Conservation (phyloP, 345 rosid species). For the Crucihimalaya himalaica region DNA sequence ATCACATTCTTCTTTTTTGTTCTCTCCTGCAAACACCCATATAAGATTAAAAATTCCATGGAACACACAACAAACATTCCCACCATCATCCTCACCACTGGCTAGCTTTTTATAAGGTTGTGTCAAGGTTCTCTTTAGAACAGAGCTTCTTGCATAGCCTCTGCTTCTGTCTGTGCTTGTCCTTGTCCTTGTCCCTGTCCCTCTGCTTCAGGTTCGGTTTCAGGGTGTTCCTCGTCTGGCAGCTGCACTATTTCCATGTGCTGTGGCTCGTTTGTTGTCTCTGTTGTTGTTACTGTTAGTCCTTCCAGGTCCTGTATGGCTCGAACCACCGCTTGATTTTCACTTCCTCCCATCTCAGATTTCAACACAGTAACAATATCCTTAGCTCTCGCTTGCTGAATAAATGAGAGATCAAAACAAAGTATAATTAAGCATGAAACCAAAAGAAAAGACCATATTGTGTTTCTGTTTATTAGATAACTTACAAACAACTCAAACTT, state of each 20-base stretch:
- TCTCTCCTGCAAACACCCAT: conserved; percentile 34
- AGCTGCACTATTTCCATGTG: conserved; percentile 36
- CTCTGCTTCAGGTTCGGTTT: neutral
- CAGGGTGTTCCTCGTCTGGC: neutral
- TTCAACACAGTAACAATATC: conserved; percentile 55
- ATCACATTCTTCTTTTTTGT: neutral
- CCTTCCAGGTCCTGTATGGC: conserved; percentile 76
- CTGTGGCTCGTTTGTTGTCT: conserved; percentile 40
- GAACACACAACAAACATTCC: conserved; percentile 31
- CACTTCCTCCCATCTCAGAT: conserved; percentile 49
- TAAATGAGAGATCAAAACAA: neutral
- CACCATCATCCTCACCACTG: conserved; percentile 23
- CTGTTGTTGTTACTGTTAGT: conserved; percentile 52
- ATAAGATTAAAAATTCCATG: conserved; percentile 9
- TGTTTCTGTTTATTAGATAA: neutral
- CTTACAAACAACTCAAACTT: conserved; percentile 76
- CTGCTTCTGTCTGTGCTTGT: conserved; percentile 32
- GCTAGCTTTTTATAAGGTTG: neutral
- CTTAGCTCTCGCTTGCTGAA: conserved; percentile 77
- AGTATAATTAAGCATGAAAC: neutral
- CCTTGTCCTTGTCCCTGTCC: conserved; percentile 30
- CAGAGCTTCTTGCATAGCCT: conserved; percentile 43
- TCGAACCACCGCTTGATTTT: conserved; percentile 44
- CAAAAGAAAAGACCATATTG: neutral
- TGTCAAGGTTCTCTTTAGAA: conserved; percentile 21